Conservation (phyloP, 2,329 filamentous ascomycete genomes). For the Acephala macrosclerotiorum region DNA sequence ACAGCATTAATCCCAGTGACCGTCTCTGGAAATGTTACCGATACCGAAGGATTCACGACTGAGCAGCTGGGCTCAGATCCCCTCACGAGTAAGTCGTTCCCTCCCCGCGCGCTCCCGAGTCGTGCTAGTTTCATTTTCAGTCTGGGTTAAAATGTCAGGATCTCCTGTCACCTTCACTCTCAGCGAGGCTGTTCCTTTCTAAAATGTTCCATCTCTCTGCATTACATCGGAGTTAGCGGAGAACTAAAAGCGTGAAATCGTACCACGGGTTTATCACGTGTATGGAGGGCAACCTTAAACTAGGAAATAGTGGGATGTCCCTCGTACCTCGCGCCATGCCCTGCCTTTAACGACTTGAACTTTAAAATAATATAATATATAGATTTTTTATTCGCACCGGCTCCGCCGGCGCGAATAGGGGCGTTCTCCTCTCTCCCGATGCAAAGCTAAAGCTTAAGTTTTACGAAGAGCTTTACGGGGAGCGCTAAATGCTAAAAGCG, state of each 20-base stretch:
- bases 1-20: conserved; percentile 37
- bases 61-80: conserved; percentile 55
- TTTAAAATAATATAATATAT: too few relatives aligned
- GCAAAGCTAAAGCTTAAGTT: too few relatives aligned
- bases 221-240: neutral
- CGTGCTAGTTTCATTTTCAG: neutral
- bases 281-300: too few relatives aligned
- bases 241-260: neutral
- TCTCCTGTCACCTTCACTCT: neutral
- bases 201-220: neutral
- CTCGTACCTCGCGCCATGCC: too few relatives aligned
- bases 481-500: too few relatives aligned
- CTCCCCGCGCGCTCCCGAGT: neutral
- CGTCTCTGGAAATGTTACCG: conserved; percentile 46
- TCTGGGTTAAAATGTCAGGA: conserved; percentile 8
- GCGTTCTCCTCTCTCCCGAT: too few relatives aligned
- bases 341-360: too few relatives aligned
- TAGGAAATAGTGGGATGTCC: too few relatives aligned
- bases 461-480: too few relatives aligned
- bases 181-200: neutral
- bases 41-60: conserved; percentile 33
- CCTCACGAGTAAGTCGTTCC: conserved; percentile 20
- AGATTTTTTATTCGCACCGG: too few relatives aligned
- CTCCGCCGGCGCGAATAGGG: too few relatives aligned
- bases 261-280: neutral